Percentiles rank a stretch among this genome's conserved stretches.
These are phyloP conservation scores for Glaciozyma antarctica DNA, from an alignment of 768 basidiomycete species.

Conservation along the genomic window DNA sequence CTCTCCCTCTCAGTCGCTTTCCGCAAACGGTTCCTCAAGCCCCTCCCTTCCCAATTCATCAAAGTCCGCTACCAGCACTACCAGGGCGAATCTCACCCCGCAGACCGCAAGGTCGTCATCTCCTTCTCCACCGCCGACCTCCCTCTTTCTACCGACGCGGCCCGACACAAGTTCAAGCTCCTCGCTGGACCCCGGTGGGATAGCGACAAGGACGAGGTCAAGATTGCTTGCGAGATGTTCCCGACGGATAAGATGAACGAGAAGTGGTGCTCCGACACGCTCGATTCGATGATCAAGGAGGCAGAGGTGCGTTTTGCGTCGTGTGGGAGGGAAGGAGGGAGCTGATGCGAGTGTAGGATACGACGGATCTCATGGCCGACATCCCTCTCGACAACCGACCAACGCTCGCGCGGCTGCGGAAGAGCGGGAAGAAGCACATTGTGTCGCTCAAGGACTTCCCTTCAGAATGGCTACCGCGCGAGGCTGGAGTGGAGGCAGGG, in stretches of 20 bases:
- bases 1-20: conserved; percentile 46
- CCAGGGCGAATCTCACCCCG: conserved; percentile 66
- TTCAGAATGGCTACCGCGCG: conserved; percentile 58
- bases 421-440: conserved; percentile 49
- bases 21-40: conserved; percentile 68
- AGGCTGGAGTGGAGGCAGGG: neutral
- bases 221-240: conserved; percentile 84
- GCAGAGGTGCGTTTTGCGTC: conserved; percentile 61
- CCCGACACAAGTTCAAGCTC: conserved; percentile 74
- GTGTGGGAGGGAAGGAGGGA: neutral
- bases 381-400: conserved; percentile 77
- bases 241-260: conserved; percentile 73
- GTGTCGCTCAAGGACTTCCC: conserved; percentile 74
- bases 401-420: conserved; percentile 46
- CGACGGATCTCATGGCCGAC: conserved; percentile 48
- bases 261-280: conserved; percentile 82
- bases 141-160: conserved; percentile 54
- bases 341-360: conserved; percentile 38
- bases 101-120: conserved; percentile 45
- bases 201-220: conserved; percentile 44
- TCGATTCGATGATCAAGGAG: conserved; percentile 66
- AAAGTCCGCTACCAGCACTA: conserved; percentile 67
- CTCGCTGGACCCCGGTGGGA: conserved; percentile 81
- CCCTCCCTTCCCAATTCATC: conserved; percentile 50
- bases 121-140: conserved; percentile 59